Base-by-base conservation (phyloP, 352 stramenopile species). In the Pythium folliculosum region DNA sequence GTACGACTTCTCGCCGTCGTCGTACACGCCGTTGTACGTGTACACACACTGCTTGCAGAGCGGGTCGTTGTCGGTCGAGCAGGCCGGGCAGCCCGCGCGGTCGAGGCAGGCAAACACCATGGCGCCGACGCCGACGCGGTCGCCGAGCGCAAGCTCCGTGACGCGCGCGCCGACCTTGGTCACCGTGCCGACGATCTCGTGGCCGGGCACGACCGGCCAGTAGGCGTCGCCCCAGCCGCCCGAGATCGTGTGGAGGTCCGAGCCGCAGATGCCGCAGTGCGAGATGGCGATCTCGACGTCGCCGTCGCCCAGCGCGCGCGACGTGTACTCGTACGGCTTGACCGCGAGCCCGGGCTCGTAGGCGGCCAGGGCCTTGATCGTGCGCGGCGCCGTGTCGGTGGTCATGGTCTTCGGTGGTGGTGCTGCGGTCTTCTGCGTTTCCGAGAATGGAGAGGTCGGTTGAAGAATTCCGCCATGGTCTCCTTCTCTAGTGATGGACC, bases 201-300 rank as follows among this genome's bases (percentile, higher is more conserved):
- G 71, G 16, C 71, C 71, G 14, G 67, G 53, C 19, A 77, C 71
- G 16, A 67, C 35, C 30, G 71, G 71, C 45, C 68, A 77, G 19
- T 59, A 37, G 13, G 68, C 56, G 35, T 21, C 25, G 27, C 71
- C 71, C 71, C 71, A 77, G 9, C 67, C 70, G 35, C 71, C 56
- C 22, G 50, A 60, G 30, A 70, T 70, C 14, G 68, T 76, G 65
- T 78, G 71, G 45, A 78, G 38, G 56, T 78, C 72, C 27, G 72
- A 76, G 53, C 65, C 69, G 55, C 72, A 76, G 59, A 76, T 74
- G 50, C 69, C 72, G 49, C 69, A 76, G 61, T 74, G 66, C 25
- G 70, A 70, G 60, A 60, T 60, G 53, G 53, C 53, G 22, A 60
- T 60, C 53, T 60, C 53, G 22, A 60, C 53, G 38, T 60, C 72